Evolutionary conservation across 352 stramenopile species (phyloP), one percentile per base, ranked within the genome.

Genomic region (Phytophthora pinifolia): DNA sequence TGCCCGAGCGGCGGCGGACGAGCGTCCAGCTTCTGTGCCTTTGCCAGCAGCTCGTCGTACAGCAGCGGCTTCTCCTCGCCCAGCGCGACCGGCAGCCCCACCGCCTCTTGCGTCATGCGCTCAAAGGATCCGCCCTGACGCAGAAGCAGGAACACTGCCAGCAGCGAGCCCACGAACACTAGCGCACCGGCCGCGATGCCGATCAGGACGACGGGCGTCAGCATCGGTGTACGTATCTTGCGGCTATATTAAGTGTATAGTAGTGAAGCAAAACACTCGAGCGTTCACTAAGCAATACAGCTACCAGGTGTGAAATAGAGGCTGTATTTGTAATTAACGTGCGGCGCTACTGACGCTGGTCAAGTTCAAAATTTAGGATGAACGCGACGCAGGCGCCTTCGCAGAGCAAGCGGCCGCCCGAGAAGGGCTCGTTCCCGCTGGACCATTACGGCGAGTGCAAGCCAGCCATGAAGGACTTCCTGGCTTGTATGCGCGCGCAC

Each of bases 371-470:
- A 30, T 15, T 12, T 33, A 70, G 18, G 34, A 96, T 95, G 86
- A 94, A 96, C 69, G 75, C 83, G 37, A 72, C 88, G 29, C 66
- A 83, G 36, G 83, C 83, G 8, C 83, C 83, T 29, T 68, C 77
- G 67, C 76, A 88, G 61, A 72, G 59, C 56, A 87, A 88, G 68
- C 75, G 76, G 33, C 84, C 88, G 52, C 88, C 88, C 29, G 84
- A 96, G 80, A 96, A 96, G 62, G 88, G 88, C 13, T 90, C 84
- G 42, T 97, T 97, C 73, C 88, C 88, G 27, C 71, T 97, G 39
- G 88, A 97, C 62, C 88, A 97, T 67, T 88, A 94, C 32, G 83
- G 84, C 54, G 88, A 96, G 61, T 97, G 88, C 79, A 96, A 94
- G 60, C 69, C 80, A 3, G 71, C 73, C 9, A 97, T 96, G 85